Base-by-base conservation (phyloP, 805 yeast genomes). In the Wickerhamomyces bovis region DNA sequence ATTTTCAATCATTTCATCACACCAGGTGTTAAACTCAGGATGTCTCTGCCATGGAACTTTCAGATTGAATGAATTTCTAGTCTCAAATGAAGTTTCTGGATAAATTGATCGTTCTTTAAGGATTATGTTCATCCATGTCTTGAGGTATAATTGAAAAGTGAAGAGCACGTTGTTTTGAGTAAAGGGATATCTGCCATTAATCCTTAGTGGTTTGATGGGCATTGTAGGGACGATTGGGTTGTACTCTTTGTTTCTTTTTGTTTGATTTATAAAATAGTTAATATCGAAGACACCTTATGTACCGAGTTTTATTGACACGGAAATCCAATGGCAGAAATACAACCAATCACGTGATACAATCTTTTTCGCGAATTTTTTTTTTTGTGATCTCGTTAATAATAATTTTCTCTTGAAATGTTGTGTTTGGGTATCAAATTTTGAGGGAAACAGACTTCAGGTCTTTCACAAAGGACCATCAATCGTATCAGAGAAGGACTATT, bases 11-110 rank as follows among this genome's bases (percentile, higher is more conserved):
- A 53, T 42, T 3, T 16, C 44, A 10, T 45, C 43, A 3, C 50
- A 39, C 57, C 56, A 52, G 6, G 43, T 43, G 26, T 50, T 45
- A 3, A 53, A 68, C 2, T 54, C 67, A 0, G 79, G 79, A 52
- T 77, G 78, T 49, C 81, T 62, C 43, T 66, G 69, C 33, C 69
- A 64, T 12, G 76, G 73, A 0, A 73, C 63, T 36, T 60, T 62
- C 15, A 77, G 45, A 35, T 71, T 68, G 53, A 75, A 77, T 5
- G 75, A 70, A 10, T 67, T 66, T 3, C 69, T 61, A 26, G 57
- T 44, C 25, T 65, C 67, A 45, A 67, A 71, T 0, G 71, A 57
- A 4, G 54, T 60, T 5, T 47, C 22, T 3, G 75, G 74, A 43
- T 71, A 71, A 1, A 70, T 57, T 25, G 63, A 57, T 26, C 74